Conservation (phyloP, 495 filamentous ascomycete species). For the Xylaria nigripes region DNA sequence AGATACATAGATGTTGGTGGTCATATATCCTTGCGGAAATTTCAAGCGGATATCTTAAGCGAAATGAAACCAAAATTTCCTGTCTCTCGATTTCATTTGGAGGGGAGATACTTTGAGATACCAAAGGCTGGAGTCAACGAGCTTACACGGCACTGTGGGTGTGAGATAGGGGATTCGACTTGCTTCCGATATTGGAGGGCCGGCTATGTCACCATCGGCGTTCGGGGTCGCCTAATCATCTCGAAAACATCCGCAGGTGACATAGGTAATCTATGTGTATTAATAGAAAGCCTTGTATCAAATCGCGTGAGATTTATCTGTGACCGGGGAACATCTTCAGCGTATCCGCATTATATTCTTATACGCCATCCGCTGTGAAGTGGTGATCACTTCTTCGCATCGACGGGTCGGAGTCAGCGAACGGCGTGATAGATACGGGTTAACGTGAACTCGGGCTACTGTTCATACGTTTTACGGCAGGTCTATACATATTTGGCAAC, state of each 20-base stretch:
- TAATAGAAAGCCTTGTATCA: not conserved
- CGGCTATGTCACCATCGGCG: not conserved
- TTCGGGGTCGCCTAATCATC: not conserved
- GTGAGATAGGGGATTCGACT: not conserved
- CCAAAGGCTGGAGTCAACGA: not conserved
- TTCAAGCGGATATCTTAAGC: not conserved
- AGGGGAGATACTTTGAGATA: conserved; percentile 7
- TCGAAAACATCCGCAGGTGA: not conserved
- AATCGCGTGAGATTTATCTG: not conserved
- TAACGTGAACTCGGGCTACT: not conserved
- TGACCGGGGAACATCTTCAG: not conserved
- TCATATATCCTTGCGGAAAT: not conserved
- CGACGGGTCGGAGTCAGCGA: not conserved
- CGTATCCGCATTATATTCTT: not conserved
- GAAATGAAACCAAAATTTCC: not conserved
- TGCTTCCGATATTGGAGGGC: not conserved
- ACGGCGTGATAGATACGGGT: not conserved
- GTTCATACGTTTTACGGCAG: not conserved
- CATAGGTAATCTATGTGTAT: not conserved
- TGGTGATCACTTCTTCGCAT: not conserved
- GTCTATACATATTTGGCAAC: not conserved
- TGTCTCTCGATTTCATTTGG: too few relatives aligned
- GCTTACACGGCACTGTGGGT: conserved; percentile 1
- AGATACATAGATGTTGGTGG: not conserved
- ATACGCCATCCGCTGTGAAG: not conserved